Conservation (phyloP, 345 rosid genomes). For the Corchorus olitorius region DNA sequence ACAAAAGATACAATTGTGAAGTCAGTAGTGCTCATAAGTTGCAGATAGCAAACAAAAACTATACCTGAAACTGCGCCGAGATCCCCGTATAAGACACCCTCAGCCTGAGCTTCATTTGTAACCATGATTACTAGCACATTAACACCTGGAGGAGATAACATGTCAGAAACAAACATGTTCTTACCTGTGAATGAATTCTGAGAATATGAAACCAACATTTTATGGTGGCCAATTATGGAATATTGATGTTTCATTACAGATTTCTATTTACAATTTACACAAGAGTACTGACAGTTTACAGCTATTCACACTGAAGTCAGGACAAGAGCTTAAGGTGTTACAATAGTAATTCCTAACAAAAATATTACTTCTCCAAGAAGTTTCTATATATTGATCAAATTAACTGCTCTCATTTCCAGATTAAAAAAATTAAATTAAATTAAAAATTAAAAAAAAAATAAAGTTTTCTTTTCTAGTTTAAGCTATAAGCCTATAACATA, state of each 20-base stretch:
- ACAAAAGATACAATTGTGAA: constrained; percentile 26
- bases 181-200: not conserved
- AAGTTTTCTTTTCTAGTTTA: no score
- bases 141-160: constrained; percentile 52
- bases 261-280: not conserved
- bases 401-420: not conserved
- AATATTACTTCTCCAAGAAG: not conserved
- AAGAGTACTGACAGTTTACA: not conserved
- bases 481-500: no score
- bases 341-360: not conserved
- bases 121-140: constrained; percentile 93
- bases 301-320: not conserved
- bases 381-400: constrained; percentile 9
- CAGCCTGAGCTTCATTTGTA: constrained; percentile 90
- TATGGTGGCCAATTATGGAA: constrained; percentile 1
- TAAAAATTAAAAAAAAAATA: not conserved
- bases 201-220: constrained; percentile 15
- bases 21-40: constrained; percentile 28
- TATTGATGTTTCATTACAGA: not conserved
- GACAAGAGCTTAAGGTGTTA: not conserved
- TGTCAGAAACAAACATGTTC: constrained; percentile 12
- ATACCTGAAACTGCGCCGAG: constrained; percentile 85
- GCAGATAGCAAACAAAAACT: constrained; percentile 10
- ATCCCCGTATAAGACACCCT: constrained; percentile 74
- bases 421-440: no score